Evolutionary conservation across 805 yeast species (phyloP).

Genomic region (Cyberlindnera mycetangii): DNA sequence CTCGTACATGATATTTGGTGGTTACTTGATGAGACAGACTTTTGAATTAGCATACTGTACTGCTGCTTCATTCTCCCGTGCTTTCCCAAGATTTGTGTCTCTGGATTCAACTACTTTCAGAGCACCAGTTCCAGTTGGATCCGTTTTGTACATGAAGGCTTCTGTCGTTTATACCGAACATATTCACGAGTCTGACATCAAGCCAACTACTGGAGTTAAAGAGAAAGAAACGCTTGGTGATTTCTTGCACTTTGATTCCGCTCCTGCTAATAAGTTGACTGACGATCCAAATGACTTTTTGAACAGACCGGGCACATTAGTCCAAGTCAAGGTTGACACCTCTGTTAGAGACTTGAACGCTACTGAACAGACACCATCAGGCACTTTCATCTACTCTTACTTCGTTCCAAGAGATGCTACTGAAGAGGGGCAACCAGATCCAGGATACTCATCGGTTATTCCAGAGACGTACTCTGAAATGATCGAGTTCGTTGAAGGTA

Average conservation of each 20-base stretch:
- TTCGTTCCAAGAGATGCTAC: conserved; percentile 64
- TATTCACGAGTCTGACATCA: conserved; percentile 40
- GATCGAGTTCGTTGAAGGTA: conserved; percentile 87
- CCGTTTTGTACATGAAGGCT: conserved; percentile 80
- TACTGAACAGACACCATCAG: conserved; percentile 64
- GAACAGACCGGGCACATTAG: conserved; percentile 77
- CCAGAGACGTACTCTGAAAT: conserved; percentile 89
- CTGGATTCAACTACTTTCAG: conserved; percentile 89
- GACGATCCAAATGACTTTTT: conserved; percentile 55
- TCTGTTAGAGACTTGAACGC: conserved; percentile 66
- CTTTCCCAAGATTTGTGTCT: conserved; percentile 85
- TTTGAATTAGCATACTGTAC: conserved; percentile 93
- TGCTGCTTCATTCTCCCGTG: conserved; percentile 82
- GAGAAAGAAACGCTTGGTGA: conserved; percentile 25
- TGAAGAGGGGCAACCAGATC: conserved; percentile 32
- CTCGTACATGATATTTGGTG: conserved; percentile 93
- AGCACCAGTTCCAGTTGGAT: conserved; percentile 95
- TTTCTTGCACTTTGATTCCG: conserved; percentile 48
- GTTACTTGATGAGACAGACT: conserved; percentile 86
- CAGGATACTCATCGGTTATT: conserved; percentile 71
- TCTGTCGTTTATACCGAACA: conserved; percentile 85
- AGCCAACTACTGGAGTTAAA: conserved; percentile 6
- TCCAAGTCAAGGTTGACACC: conserved; percentile 88
- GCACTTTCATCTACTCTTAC: conserved; percentile 85
- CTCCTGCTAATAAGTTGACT: conserved; percentile 52